Conservation (phyloP, 257 asterid species). For the Solanum etuberosum region DNA sequence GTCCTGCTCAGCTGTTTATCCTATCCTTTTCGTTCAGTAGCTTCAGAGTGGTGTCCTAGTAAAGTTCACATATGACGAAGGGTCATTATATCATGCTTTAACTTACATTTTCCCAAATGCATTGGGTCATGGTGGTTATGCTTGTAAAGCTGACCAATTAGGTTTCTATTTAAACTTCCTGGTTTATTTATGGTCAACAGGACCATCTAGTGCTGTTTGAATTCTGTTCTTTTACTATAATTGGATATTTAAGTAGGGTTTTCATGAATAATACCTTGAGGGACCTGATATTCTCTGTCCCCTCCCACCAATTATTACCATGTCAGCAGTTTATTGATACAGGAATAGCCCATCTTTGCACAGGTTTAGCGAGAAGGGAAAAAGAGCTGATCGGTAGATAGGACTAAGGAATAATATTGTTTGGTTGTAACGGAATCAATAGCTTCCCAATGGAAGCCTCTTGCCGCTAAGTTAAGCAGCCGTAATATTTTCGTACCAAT, state of each 20-base stretch:
- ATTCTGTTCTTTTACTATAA: not conserved
- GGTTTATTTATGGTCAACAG: not conserved
- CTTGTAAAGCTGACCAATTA: not conserved
- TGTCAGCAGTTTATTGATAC: not conserved
- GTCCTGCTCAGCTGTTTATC: not conserved
- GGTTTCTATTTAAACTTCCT: not conserved
- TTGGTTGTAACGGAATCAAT: not conserved
- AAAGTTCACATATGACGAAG: not conserved
- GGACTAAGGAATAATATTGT: not conserved
- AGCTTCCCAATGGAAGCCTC: not conserved
- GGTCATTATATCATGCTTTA: not conserved
- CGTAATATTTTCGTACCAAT: not conserved
- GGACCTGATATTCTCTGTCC: not conserved
- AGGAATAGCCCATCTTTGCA: not conserved
- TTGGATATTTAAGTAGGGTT: not conserved
- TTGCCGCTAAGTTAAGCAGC: not conserved
- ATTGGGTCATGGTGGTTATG: not conserved
- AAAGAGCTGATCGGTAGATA: not conserved
- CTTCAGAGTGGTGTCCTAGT: not conserved
- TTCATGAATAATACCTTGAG: not conserved
- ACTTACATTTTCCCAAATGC: not conserved
- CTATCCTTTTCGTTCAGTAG: not conserved
- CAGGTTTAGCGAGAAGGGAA: not conserved
- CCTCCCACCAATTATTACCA: not conserved
- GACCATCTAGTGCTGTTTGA: not conserved